These are phyloP conservation scores for Crucihimalaya himalaica DNA, from an alignment of 345 rosid species.

Conservation along the genomic window DNA sequence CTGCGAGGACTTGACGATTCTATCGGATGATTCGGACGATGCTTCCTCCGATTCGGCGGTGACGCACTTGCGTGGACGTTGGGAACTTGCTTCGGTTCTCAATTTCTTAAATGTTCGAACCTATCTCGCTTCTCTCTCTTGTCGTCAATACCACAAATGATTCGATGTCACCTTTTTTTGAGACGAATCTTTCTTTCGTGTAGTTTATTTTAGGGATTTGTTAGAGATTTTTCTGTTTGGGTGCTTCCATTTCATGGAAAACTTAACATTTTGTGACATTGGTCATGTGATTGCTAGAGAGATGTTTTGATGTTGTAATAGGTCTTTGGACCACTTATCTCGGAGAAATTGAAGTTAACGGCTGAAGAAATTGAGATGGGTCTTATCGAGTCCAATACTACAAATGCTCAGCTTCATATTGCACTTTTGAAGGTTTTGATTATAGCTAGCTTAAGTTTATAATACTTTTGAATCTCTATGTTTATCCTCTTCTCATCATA, in stretches of 20 bases:
- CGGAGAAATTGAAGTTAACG: slow-evolving; percentile 55
- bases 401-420: slow-evolving; percentile 69
- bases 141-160: background rate
- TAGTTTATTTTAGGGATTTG: slow-evolving; percentile 9
- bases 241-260: background rate
- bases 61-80: slow-evolving; percentile 60
- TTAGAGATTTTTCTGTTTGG: background rate
- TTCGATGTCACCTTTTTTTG: slow-evolving; percentile 9
- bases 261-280: background rate
- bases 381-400: slow-evolving; percentile 52
- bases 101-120: slow-evolving; percentile 65
- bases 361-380: slow-evolving; percentile 79
- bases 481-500: too few species aligned
- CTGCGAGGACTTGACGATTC: slow-evolving; percentile 29
- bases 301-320: slow-evolving; percentile 35
- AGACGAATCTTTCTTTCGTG: background rate
- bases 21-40: background rate
- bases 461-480: too few species aligned
- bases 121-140: background rate
- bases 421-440: slow-evolving; percentile 61
- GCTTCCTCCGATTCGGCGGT: slow-evolving; percentile 45
- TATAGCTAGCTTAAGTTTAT: slow-evolving; percentile 3
- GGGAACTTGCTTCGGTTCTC: slow-evolving; percentile 95
- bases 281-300: background rate
- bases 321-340: slow-evolving; percentile 74